Conservation (phyloP, 1,284 basidiomycete species). For the Rhodofomes roseus region DNA sequence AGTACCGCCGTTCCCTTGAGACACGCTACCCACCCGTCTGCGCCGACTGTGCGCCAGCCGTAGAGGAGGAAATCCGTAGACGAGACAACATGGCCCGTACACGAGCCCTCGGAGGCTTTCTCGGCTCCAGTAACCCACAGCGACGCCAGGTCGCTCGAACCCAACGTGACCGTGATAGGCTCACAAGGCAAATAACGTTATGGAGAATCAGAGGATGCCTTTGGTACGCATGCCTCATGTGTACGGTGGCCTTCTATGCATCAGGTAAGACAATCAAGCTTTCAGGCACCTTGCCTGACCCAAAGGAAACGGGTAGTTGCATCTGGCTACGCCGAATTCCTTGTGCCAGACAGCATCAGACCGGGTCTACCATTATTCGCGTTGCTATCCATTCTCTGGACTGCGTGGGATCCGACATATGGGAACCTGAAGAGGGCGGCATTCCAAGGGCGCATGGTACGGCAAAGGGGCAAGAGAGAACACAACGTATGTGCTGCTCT, state of each 20-base stretch:
- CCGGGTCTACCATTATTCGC: conserved; percentile 43
- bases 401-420: conserved; percentile 77
- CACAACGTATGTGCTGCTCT: conserved; percentile 51
- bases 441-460: conserved; percentile 64
- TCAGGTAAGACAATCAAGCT: conserved; percentile 36
- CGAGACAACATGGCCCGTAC: conserved; percentile 82
- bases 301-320: conserved; percentile 12
- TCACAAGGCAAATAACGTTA: conserved; percentile 41
- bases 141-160: conserved; percentile 37
- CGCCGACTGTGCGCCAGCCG: conserved; percentile 63
- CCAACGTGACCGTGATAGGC: conserved; percentile 35
- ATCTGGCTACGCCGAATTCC: conserved; percentile 11
- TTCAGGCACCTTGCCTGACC: background rate
- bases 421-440: conserved; percentile 50
- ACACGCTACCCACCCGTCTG: conserved; percentile 86
- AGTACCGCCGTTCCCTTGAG: conserved; percentile 73
- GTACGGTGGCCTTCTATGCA: conserved; percentile 41
- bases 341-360: conserved; percentile 4
- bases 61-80: conserved; percentile 75
- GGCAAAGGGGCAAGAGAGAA: conserved; percentile 53
- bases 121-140: conserved; percentile 58
- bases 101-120: conserved; percentile 68
- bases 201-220: conserved; percentile 65
- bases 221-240: conserved; percentile 47
- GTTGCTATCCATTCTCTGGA: conserved; percentile 61